Evolutionary conservation across 768 basidiomycete genomes (phyloP).

Genomic region (Nidula microcarpa): DNA sequence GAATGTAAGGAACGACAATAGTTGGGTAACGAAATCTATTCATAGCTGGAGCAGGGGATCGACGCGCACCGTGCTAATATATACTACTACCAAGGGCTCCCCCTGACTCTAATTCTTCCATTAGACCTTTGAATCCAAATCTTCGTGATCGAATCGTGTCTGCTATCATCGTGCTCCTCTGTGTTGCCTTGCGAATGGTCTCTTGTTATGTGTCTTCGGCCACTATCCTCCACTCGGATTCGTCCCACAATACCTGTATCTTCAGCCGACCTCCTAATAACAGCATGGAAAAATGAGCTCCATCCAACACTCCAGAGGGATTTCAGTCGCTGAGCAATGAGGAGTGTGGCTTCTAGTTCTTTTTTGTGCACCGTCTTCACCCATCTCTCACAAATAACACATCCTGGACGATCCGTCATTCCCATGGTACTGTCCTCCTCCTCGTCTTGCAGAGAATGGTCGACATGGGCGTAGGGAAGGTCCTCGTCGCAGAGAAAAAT

Average conservation of each 20-base stretch:
- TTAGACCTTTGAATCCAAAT: slow-evolving; percentile 35
- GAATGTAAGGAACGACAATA: neutral
- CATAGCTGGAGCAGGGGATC: neutral
- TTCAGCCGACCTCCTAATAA: slow-evolving; percentile 6
- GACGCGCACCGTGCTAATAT: neutral
- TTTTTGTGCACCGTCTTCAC: slow-evolving; percentile 28
- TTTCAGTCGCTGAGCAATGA: slow-evolving; percentile 41
- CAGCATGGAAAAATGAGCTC: slow-evolving; percentile 43
- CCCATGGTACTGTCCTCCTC: slow-evolving; percentile 10
- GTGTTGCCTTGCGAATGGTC: neutral
- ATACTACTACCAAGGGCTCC: slow-evolving; percentile 30
- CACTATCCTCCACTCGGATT: slow-evolving; percentile 1
- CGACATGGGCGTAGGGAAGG: slow-evolving; percentile 44
- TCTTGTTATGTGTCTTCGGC: slow-evolving; percentile 5
- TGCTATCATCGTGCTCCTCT: slow-evolving; percentile 7
- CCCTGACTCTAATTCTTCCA: slow-evolving; percentile 39
- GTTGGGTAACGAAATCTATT: neutral
- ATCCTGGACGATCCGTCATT: slow-evolving; percentile 27
- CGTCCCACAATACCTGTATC: slow-evolving; percentile 1
- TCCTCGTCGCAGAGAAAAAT: slow-evolving; percentile 57
- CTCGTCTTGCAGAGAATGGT: slow-evolving; percentile 30
- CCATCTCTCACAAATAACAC: slow-evolving; percentile 26
- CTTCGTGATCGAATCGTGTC: slow-evolving; percentile 24
- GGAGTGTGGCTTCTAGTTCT: slow-evolving; percentile 45
- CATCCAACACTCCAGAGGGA: slow-evolving; percentile 43